Base-by-base conservation (phyloP, 257 asterid species). In the Echites panduratus region DNA sequence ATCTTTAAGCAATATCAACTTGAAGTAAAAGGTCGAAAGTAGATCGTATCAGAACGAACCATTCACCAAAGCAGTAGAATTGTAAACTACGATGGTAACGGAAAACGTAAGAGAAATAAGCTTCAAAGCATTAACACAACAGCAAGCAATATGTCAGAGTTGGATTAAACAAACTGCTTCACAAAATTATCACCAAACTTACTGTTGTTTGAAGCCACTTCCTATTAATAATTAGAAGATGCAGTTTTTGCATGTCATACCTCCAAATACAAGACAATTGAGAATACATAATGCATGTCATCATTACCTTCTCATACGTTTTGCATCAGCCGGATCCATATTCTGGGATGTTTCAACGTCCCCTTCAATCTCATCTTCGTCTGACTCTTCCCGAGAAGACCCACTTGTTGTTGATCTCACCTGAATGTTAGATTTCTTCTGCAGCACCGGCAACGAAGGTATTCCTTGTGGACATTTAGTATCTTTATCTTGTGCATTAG, bases 301-400 rank as follows among this genome's bases (percentile, higher is more conserved):
- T 48, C 20, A 82, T 57, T 84, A 95, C 99, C 99, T 95, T 82
- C 99, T 87, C 83, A 88, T 75, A 32, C 98, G 98, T 80, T 90
- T 95, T 52, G 88, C 89, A 86, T 91, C 90, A 27, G 94, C 54
- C 61, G 95, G 90, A 65, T 84, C 88, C 85, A 40, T 78, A 70
- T 84, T 89, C 50, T 84, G 87, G 80, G 84, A 82, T 71, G 83
- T 76, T 74, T 90, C 97, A 72, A 79, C 80, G 81, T 92, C 99
- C 75, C 92, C 96, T 68, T 94, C 98, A 47, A 78, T 85, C 66
- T 95, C 99, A 77, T 92, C 99, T 65, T 95, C 97, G 82, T 95
- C 90, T 0, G 98, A 88, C 77, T 80, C 95, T 24, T 92, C 99
- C 62, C 90, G 89, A 19, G 97, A 89, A 70, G 99, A 92, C 41